A percentile compares a stretch with the other conserved stretches of the same genome.
Conservation (phyloP, 352 stramenopile species). For the Bremia lactucae region DNA sequence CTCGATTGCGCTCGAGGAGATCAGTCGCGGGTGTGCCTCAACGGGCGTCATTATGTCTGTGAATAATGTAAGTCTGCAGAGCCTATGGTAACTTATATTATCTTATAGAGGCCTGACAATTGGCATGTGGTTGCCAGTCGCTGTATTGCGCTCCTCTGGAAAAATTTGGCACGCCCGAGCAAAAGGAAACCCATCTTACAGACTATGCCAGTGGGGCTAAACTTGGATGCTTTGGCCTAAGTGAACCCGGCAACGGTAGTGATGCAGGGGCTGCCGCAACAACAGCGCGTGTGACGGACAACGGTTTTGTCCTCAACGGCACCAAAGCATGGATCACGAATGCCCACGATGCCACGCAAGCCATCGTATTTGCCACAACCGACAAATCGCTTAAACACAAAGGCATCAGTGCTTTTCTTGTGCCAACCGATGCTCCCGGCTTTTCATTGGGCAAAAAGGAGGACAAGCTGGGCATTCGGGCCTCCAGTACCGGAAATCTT, state of each 20-base stretch:
- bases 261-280: slow-evolving; percentile 91
- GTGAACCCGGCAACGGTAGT: slow-evolving; percentile 89
- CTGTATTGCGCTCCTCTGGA: slow-evolving; percentile 93
- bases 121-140: slow-evolving; percentile 55
- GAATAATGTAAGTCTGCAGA: slow-evolving; percentile 59
- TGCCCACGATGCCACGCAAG: slow-evolving; percentile 86
- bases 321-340: slow-evolving; percentile 97
- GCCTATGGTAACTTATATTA: neutral
- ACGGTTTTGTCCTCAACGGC: slow-evolving; percentile 92
- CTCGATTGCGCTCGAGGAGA: slow-evolving; percentile 97
- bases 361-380: slow-evolving; percentile 95
- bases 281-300: slow-evolving; percentile 76
- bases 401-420: slow-evolving; percentile 94
- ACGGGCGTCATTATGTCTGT: slow-evolving; percentile 95
- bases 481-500: slow-evolving; percentile 92
- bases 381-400: slow-evolving; percentile 92
- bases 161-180: slow-evolving; percentile 86
- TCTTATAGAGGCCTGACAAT: neutral
- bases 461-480: slow-evolving; percentile 96
- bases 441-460: slow-evolving; percentile 96
- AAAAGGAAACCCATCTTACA: slow-evolving; percentile 86
- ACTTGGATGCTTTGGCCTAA: slow-evolving; percentile 92
- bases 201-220: slow-evolving; percentile 87
- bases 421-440: slow-evolving; percentile 84
- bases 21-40: slow-evolving; percentile 91